Evolutionary conservation across 2,329 filamentous ascomycete genomes (phyloP).

Genomic region (Huntiella abstrusa): DNA sequence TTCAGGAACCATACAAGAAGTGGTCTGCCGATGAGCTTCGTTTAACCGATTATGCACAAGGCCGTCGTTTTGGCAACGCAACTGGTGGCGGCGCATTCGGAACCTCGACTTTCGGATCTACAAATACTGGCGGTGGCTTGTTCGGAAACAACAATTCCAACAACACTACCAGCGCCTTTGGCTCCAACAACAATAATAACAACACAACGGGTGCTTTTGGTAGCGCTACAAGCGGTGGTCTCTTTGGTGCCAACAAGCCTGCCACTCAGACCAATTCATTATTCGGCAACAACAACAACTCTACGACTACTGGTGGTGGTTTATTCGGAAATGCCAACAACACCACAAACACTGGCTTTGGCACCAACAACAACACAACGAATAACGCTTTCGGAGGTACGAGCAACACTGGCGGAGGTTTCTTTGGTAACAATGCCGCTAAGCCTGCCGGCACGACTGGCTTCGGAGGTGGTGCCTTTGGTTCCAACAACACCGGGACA

Average conservation of each 20-base stretch:
- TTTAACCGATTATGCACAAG: constrained; percentile 74
- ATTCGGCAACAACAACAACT: constrained; percentile 21
- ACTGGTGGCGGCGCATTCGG: constrained; percentile 78
- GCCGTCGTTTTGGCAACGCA: constrained; percentile 64
- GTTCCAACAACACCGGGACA: constrained; percentile 14
- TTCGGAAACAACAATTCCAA: constrained; percentile 11
- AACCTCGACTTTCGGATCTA: constrained; percentile 31
- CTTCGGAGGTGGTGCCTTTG: constrained; percentile 15
- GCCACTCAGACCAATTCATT: constrained; percentile 19
- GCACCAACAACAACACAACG: constrained; percentile 15
- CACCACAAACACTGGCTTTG: constrained; percentile 3
- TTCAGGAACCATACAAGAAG: constrained; percentile 66
- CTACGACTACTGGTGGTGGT: constrained; percentile 14
- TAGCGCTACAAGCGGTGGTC: constrained; percentile 16
- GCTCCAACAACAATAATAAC: constrained; percentile 15
- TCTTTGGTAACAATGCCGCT: constrained; percentile 20
- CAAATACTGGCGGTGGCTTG: constrained; percentile 18
- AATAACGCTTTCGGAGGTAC: constrained; percentile 6
- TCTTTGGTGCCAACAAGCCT: constrained; percentile 20
- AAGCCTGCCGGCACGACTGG: constrained; percentile 13
- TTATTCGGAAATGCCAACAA: constrained; percentile 19
- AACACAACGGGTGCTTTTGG: constrained; percentile 13
- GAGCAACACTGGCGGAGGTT: constrained; percentile 13
- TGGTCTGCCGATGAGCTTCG: constrained; percentile 77
- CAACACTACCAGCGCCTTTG: constrained; percentile 17